A percentile compares a stretch with the other conserved stretches of the same genome.
These are phyloP conservation scores for Venturia carpophila DNA, from an alignment of 2,329 filamentous ascomycete species.

Conservation along the genomic window DNA sequence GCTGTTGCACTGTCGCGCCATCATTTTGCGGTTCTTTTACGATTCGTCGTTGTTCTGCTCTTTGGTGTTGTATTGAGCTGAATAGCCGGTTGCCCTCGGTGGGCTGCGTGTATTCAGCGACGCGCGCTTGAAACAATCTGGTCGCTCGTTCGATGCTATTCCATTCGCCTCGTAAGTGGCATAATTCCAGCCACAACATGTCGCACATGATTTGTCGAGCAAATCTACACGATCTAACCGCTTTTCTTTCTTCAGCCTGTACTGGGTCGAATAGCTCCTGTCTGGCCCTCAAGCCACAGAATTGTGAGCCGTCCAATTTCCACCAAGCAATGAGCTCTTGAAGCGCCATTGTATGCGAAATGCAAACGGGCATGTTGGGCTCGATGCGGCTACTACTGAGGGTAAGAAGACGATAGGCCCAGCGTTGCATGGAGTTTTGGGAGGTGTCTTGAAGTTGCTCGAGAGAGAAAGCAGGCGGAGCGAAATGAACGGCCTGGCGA, in stretches of 20 bases:
- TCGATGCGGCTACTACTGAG: background rate
- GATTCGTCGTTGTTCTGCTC: background rate
- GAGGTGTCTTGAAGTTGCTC: background rate
- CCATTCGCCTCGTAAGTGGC: background rate
- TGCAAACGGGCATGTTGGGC: background rate
- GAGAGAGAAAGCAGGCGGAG: background rate
- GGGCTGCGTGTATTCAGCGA: background rate
- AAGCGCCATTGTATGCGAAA: background rate
- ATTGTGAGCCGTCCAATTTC: slow-evolving; percentile 4
- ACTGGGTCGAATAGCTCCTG: background rate
- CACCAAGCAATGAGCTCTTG: background rate
- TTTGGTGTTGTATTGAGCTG: background rate
- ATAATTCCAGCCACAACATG: background rate
- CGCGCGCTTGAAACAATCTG: background rate
- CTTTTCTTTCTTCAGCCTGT: background rate
- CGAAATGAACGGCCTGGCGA: background rate
- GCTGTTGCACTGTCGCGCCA: background rate
- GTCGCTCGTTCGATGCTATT: background rate
- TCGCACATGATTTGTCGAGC: background rate
- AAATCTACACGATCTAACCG: background rate
- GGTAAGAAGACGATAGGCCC: background rate
- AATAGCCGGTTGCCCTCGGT: background rate
- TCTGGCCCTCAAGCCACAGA: background rate
- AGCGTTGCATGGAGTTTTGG: background rate
- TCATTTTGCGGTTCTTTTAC: background rate